These are phyloP conservation scores for Rhodotorula sp. DNA, from an alignment of 1,284 basidiomycete species.

Conservation along the genomic window DNA sequence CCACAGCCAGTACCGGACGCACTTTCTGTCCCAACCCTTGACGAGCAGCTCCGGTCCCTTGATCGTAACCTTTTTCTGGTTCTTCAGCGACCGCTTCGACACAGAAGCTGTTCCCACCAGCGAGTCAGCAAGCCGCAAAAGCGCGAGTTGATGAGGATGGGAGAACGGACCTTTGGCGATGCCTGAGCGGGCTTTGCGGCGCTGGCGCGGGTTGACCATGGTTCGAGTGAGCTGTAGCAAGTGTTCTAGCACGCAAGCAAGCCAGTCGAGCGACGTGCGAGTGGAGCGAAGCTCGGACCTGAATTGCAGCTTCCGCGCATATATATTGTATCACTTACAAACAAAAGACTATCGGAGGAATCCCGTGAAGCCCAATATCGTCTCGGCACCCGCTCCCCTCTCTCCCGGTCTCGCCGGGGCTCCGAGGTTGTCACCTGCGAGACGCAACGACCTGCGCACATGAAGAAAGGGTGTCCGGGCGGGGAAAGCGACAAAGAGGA, in stretches of 20 bases:
- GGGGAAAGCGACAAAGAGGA: too few species aligned
- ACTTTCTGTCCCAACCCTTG: constrained; percentile 39
- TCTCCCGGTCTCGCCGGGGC: too few species aligned
- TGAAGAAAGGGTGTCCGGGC: too few species aligned
- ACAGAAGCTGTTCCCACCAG: constrained; percentile 2
- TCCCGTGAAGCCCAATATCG: too few species aligned
- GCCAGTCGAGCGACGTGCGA: background rate
- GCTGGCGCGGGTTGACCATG: constrained; percentile 45
- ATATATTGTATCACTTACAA: too few species aligned
- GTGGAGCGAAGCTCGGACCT: too few species aligned
- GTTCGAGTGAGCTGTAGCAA: background rate
- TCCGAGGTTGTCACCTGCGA: too few species aligned
- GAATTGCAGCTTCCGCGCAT: too few species aligned
- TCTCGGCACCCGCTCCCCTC: too few species aligned
- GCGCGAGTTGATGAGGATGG: background rate
- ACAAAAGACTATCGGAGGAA: too few species aligned
- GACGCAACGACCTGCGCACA: too few species aligned
- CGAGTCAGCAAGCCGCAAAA: background rate
- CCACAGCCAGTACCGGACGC: background rate
- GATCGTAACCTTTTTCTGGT: constrained; percentile 42
- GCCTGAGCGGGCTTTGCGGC: constrained; percentile 41
- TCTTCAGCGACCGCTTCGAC: constrained; percentile 6
- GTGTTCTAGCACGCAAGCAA: too few species aligned
- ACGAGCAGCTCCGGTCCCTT: constrained; percentile 34
- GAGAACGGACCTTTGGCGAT: constrained; percentile 24